These are phyloP conservation scores for Trichosporon ovoides DNA, from an alignment of 1,284 basidiomycete species.

Conservation along the genomic window DNA sequence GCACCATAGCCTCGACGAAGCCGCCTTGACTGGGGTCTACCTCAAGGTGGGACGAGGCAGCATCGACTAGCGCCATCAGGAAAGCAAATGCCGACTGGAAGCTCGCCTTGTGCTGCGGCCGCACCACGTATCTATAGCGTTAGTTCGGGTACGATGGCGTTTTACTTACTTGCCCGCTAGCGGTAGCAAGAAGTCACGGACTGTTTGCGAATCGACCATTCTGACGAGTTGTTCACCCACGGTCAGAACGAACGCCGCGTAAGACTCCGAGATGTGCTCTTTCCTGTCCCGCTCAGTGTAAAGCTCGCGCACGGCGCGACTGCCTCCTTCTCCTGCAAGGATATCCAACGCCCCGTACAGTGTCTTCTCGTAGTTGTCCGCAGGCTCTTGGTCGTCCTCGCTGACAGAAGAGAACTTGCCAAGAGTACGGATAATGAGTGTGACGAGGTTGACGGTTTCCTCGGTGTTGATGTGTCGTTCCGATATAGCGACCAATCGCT, in stretches of 20 bases:
- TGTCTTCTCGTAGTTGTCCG: constrained; percentile 28
- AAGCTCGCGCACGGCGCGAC: constrained; percentile 7
- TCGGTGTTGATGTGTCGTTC: not conserved
- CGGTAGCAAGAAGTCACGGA: constrained; percentile 22
- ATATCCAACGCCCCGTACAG: constrained; percentile 35
- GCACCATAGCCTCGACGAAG: constrained; percentile 27
- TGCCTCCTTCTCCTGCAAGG: constrained; percentile 18
- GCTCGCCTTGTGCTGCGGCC: constrained; percentile 21
- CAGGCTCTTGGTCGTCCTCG: constrained; percentile 13
- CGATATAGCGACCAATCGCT: constrained; percentile 17
- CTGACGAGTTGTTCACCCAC: constrained; percentile 31
- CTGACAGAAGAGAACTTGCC: constrained; percentile 23
- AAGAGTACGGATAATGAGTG: constrained; percentile 21
- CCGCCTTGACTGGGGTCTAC: constrained; percentile 12
- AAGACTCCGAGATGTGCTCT: constrained; percentile 7
- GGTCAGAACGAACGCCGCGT: constrained; percentile 26
- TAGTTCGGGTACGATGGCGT: not conserved
- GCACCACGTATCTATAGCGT: constrained; percentile 26
- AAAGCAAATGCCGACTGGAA: constrained; percentile 40
- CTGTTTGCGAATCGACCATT: constrained; percentile 19
- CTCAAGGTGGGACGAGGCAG: constrained; percentile 15
- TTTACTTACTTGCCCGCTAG: constrained; percentile 27
- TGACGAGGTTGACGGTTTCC: constrained; percentile 13
- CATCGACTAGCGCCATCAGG: constrained; percentile 25
- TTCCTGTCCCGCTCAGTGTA: constrained; percentile 1